Evolutionary conservation across 805 yeast genomes (phyloP).

Genomic region (Monosporozyma solicola): DNA sequence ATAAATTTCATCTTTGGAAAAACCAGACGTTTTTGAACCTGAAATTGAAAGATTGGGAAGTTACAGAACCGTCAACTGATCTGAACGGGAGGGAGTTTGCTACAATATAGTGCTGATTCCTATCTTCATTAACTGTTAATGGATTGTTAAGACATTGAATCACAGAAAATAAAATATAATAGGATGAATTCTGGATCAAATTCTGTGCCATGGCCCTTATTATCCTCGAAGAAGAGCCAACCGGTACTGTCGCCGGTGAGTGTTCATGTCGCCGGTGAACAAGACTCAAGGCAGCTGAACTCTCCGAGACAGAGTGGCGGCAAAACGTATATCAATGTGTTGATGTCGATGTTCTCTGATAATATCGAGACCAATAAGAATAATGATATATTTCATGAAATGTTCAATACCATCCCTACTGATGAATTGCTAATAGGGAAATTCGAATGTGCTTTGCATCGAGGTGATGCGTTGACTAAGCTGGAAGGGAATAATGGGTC

Average conservation of each 20-base stretch:
- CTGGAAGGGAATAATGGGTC: not conserved
- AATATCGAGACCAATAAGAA: conserved; percentile 50
- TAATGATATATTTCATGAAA: conserved; percentile 64
- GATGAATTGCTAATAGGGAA: conserved; percentile 75
- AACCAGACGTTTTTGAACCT: not conserved
- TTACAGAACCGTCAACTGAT: not conserved
- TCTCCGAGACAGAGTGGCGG: not conserved
- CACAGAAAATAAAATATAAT: not conserved
- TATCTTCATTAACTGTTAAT: no score
- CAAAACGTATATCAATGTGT: not conserved
- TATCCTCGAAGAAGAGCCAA: not conserved
- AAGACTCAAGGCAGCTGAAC: not conserved
- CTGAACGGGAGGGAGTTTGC: no score
- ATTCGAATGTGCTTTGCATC: conserved; percentile 78
- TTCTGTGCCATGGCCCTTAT: not conserved
- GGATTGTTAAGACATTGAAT: no score
- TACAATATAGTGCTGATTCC: no score
- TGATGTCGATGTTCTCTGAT: not conserved
- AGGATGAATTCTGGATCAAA: not conserved
- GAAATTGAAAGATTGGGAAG: not conserved
- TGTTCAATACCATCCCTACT: conserved; percentile 58
- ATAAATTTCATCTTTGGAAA: not conserved
- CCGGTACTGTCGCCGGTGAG: not conserved
- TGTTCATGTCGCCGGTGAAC: not conserved
- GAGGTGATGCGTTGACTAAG: conserved; percentile 36